These are phyloP conservation scores for Wolfiporia cocos DNA, from an alignment of 1,284 basidiomycete species.

Conservation along the genomic window DNA sequence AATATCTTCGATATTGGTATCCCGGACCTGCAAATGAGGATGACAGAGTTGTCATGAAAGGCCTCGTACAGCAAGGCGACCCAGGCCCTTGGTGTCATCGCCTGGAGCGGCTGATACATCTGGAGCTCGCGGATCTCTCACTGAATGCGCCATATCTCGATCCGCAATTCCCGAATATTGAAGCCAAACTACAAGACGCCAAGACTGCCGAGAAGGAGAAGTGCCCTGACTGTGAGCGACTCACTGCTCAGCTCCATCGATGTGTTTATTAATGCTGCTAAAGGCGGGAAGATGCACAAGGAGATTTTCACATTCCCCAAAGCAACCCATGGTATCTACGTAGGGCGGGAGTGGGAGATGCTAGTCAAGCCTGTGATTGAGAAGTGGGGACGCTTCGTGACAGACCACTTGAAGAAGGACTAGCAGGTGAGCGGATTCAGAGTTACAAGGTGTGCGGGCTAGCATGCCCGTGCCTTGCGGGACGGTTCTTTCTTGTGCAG, in stretches of 20 bases:
- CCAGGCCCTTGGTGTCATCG: constrained; percentile 41
- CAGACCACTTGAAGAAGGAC: constrained; percentile 16
- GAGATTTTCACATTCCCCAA: constrained; percentile 72
- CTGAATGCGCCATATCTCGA: constrained; percentile 54
- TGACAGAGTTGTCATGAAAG: constrained; percentile 33
- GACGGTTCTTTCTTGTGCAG: too few species aligned
- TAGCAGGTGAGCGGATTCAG: not conserved
- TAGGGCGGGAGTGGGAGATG: constrained; percentile 64
- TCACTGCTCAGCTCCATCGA: not conserved
- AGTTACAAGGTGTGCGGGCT: too few species aligned
- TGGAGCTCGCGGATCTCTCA: constrained; percentile 67
- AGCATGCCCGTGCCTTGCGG: too few species aligned
- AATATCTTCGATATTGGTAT: constrained; percentile 47
- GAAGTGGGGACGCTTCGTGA: constrained; percentile 63
- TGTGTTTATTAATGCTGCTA: constrained; percentile 3
- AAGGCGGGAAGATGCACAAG: constrained; percentile 56
- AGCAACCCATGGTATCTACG: constrained; percentile 40
- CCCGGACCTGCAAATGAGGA: constrained; percentile 34
- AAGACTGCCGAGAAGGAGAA: constrained; percentile 13
- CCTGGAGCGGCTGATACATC: constrained; percentile 65
- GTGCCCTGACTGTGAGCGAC: constrained; percentile 34
- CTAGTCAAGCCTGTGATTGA: constrained; percentile 71
- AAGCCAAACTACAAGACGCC: constrained; percentile 12
- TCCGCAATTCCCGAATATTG: constrained; percentile 36
- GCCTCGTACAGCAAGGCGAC: constrained; percentile 44